Evolutionary conservation across 2,329 filamentous ascomycete genomes (phyloP), one percentile per base, ranked within the genome.

Genomic region (Claviceps paspali): DNA sequence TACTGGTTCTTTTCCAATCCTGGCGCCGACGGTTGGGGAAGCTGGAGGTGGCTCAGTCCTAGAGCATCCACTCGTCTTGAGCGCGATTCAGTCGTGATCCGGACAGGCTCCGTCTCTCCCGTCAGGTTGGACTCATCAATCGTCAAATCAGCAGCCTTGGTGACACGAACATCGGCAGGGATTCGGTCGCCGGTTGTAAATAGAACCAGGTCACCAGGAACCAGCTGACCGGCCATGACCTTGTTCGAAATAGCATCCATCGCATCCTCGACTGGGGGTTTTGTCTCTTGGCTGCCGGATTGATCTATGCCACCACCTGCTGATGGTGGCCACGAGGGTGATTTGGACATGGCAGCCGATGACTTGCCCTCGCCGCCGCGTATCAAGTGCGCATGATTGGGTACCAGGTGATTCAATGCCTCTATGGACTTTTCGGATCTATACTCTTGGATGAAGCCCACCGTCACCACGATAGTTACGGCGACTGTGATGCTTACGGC

Each of bases 51-150:
- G 37, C 47, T 49, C 15, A 53, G 42, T 19, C 52, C 48, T 34
- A 52, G 50, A 6, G 49, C 44, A 12, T 48, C 45, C 18, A 55
- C 33, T 24, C 47, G 45, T 29, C 54, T 52, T 12, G 51, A 47
- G 22, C 57, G 62, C 1, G 76, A 73, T 15, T 83, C 76, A 2
- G 79, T 65, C 9, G 73, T 76, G 52, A 98, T 84, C 33, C 75
- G 68, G 5, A 96, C 84, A 4, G 91, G 87, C 49, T 96, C 86
- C 43, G 94, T 96, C 59, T 98, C 91, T 41, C 91, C 91, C 0
- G 91, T 98, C 41, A 98, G 62, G 52, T 98, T 98, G 10, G 91
- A 96, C 49, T 91, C 87, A 55, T 98, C 92, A 46, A 98, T 93
- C 29, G 85, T 84, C 36, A 98, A 65, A 54, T 96, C 86, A 7